Evolutionary conservation across 345 rosid species (phyloP), one percentile per base, ranked within the genome.

Genomic region (Heritiera fomes): DNA sequence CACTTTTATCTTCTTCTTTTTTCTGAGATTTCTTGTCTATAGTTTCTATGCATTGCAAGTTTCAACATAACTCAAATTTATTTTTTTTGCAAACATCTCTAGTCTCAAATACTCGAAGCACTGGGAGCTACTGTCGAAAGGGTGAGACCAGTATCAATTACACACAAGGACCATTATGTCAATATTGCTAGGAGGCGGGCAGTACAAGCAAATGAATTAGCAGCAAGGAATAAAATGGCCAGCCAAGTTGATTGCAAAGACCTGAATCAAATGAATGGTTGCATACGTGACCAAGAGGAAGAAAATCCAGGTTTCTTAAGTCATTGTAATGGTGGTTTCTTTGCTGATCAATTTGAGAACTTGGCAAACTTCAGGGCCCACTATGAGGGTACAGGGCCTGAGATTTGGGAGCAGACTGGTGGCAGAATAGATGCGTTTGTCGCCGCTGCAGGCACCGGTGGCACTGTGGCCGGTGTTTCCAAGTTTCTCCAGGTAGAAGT

Each of bases 331-430:
- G 97, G 95, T 80, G 99, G 98, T 50, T 94, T 91, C 88, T 94
- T 94, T 84, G 99, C 99, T 1, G 97, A 95, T 84, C 99, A 95
- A 79, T 95, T 94, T 82, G 99, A 95, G 82, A 95, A 94, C 84
- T 83, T 95, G 84, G 97, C 97, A 41, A 96, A 96, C 82, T 96
- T 86, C 81, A 87, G 93, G 82, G 97, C 98, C 69, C 99, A 96
- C 64, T 94, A 88, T 83, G 92, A 92, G 67, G 97, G 95, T 61
- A 62, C 98, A 20, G 99, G 98, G 41, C 98, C 95, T 74, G 99
- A 95, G 85, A 92, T 93, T 64, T 95, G 99, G 99, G 88, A 89
- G 74, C 99, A 96, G 88, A 89, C 91, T 32, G 71, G 77, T 76
- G 98, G 94, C 63, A 70, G 38, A 34, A 34, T 96, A 45, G 94